Evolutionary conservation across 192 early-diverging fungal species (phyloP), one percentile per base, ranked within the genome.

Genomic region (Entophlyctis luteolus): DNA sequence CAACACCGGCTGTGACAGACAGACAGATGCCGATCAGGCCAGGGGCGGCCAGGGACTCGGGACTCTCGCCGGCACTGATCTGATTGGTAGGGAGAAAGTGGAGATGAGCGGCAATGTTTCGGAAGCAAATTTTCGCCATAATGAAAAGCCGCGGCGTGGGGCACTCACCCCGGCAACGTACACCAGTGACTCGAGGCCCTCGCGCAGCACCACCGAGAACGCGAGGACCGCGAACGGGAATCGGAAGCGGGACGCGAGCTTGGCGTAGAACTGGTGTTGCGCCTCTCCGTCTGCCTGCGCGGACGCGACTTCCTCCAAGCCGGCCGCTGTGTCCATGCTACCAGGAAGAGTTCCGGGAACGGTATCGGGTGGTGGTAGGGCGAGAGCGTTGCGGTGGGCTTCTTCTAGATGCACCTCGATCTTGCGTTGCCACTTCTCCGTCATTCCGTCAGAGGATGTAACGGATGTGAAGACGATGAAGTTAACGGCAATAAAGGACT

Each of bases 161-260:
- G n/a, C n/a, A 45, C 42, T 45, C 31, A 58, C 37, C 6, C 56
- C 56, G 6, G 56, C 14, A 14, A 58, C 18, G 56, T 58, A 58
- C 5, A 58, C 37, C 6, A 58, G 31, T 6, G 27, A 39, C 33
- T 58, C 56, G 12, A 58, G 8, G 56, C 56, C 56, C 32, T 58
- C 56, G 16, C 56, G 16, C 6, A 58, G 33, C 14, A 58, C 56
- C 5, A 58, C 56, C 6, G 56, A 58, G 33, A 58, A 58, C 31
- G 56, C 56, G 33, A 58, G 56, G 35, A 58, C 37, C 31, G 35
- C 56, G 32, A 58, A 58, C 6, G 56, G 56, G 56, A 37, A 58
- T 36, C 37, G 31, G 23, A 58, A 58, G 14, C 18, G 29, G 5
- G 56, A 6, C 16, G 32, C 8, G 16, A 35, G 14, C 16, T 53